Evolutionary conservation across 2,329 filamentous ascomycete species (phyloP).

Genomic region (Leptographium flavum): DNA sequence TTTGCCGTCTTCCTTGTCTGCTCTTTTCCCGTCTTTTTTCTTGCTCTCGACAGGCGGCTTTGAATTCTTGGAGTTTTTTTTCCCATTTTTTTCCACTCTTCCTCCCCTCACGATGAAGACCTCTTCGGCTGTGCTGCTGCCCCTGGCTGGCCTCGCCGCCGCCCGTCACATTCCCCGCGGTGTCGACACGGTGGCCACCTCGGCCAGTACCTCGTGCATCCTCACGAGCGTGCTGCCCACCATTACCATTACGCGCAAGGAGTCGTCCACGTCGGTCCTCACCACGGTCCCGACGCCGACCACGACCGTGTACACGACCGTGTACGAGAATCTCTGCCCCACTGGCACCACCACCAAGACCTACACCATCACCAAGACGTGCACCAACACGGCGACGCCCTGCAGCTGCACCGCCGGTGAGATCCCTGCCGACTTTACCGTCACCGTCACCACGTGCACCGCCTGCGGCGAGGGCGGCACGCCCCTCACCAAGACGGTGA

Average conservation of each 20-base stretch:
- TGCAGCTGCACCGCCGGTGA: conserved; percentile 4
- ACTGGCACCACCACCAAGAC: conserved; percentile 7
- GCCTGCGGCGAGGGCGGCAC: conserved; percentile 4
- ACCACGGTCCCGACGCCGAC: conserved; percentile 3
- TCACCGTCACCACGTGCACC: conserved; percentile 8
- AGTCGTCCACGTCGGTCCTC: background rate
- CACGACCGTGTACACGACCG: conserved; percentile 7
- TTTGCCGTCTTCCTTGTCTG: no score
- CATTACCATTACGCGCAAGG: conserved; percentile 5
- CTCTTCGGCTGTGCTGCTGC: background rate
- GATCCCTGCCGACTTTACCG: conserved; percentile 9
- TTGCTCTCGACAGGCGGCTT: no score
- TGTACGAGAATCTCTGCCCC: conserved; percentile 7
- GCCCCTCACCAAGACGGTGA: conserved; percentile 8
- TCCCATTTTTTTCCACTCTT: background rate
- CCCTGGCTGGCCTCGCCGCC: background rate
- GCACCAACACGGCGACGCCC: conserved; percentile 5
- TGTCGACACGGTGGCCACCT: no score
- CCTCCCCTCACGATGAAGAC: background rate
- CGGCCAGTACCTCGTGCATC: background rate
- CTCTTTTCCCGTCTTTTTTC: no score
- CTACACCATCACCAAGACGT: conserved; percentile 13
- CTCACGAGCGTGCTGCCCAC: conserved; percentile 7
- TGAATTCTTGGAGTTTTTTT: background rate
- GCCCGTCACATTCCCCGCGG: background rate